These are phyloP conservation scores for Colletotrichum incanum DNA, from an alignment of 2,329 filamentous ascomycete species.

Conservation along the genomic window DNA sequence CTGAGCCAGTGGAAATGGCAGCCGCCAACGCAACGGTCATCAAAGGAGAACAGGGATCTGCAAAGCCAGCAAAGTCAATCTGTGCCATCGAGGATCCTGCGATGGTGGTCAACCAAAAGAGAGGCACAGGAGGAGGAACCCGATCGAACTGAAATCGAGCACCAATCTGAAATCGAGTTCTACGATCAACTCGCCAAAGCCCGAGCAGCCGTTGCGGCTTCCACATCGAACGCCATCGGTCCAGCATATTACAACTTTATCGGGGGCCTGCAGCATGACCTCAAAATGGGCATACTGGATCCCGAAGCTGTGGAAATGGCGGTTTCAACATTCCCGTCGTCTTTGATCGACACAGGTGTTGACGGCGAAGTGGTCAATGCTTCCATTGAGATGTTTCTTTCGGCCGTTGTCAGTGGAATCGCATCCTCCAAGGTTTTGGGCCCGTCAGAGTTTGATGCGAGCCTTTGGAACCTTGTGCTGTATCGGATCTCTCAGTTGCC, in stretches of 20 bases:
- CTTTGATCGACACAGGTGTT: conserved; percentile 17
- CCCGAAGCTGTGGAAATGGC: conserved; percentile 12
- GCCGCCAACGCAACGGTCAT: conserved; percentile 58
- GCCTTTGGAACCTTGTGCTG: conserved; percentile 34
- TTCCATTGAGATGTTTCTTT: conserved; percentile 34
- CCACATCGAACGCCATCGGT: conserved; percentile 20
- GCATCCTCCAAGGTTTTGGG: conserved; percentile 30
- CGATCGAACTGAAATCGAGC: background rate
- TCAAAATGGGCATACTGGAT: conserved; percentile 33
- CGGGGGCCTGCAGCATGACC: conserved; percentile 25
- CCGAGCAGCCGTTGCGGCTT: conserved; percentile 29
- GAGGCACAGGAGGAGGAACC: background rate
- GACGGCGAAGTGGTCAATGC: conserved; percentile 5
- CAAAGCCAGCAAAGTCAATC: background rate
- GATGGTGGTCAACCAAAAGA: background rate
- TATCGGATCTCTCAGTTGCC: conserved; percentile 24
- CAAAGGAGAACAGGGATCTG: conserved; percentile 47
- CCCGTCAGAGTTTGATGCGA: conserved; percentile 15
- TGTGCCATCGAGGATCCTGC: background rate
- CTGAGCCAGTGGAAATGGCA: conserved; percentile 68
- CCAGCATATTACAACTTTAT: conserved; percentile 26
- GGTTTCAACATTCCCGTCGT: conserved; percentile 33
- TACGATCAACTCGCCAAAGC: conserved; percentile 29
- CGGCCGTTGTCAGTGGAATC: conserved; percentile 42
- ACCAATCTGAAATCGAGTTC: background rate